Base-by-base conservation (phyloP, 2,329 filamentous ascomycete species). In the Claviceps pazoutovae region DNA sequence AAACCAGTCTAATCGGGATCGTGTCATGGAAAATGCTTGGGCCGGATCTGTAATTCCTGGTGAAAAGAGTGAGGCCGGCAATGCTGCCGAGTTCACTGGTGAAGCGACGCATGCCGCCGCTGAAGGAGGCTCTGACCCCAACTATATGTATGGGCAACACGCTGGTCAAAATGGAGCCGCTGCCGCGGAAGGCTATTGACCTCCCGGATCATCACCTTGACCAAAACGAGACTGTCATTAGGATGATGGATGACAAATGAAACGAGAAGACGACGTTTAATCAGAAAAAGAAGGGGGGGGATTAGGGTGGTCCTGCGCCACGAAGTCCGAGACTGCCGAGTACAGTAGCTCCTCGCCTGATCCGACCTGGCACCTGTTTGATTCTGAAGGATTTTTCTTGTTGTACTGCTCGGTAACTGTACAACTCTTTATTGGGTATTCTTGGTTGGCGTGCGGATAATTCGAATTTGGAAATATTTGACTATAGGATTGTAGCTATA, bases 131-230 rank as follows among this genome's bases (percentile, higher is more conserved):
- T 55, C 60, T 41, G 66, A 70, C 23, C 57, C 66, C 11, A 69
- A 67, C 60, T 80, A 79, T 60, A 72, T 80, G 61, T 81, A 80
- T 60, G 66, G 66, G 34, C 66, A 69, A n/a, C 74, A 79, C 58
- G 62, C 70, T 38, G 74, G 74, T 30, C 79, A 83, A 57, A 83
- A 83, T 60, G 80, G 79, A 39, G 69, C 76, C n/a, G 66, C 69
- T 23, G 65, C 71, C 45, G 70, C 68, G 46, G 78, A 80, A 36
- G 70, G 71, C 47, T 81, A 78, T 61, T 78, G 72, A 30, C 13
- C 26, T 21, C 8, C 26, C 6, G 7, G 14, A 19, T 37, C 5
- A 37, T 30, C 9, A 7, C 9, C 39, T 49, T 19, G 30, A 36
- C 13, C 42, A 16, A 23, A 36, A 21, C 5, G 23, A 45, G 23